These are phyloP conservation scores for Colletotrichum salicis DNA, from an alignment of 2,329 filamentous ascomycete species.

Conservation along the genomic window DNA sequence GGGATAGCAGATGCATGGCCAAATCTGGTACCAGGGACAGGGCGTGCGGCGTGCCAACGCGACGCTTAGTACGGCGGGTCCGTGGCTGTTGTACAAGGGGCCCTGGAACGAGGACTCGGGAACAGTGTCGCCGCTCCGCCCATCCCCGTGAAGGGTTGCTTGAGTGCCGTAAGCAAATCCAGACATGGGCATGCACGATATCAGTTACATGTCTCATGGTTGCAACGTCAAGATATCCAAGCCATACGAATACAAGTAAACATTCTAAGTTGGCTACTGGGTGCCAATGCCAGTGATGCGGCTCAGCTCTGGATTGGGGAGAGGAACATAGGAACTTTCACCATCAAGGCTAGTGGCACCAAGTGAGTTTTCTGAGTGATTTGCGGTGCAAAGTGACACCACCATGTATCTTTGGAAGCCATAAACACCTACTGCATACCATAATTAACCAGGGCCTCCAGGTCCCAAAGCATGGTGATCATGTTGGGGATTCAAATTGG, in stretches of 20 bases:
- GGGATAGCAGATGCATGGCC: slow-evolving; percentile 30
- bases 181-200: neutral
- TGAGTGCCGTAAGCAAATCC: slow-evolving; percentile 2
- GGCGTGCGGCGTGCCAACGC: slow-evolving; percentile 21
- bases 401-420: neutral
- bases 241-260: neutral
- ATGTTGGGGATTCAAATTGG: neutral
- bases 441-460: slow-evolving; percentile 2
- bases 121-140: slow-evolving; percentile 26
- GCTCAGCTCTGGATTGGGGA: neutral
- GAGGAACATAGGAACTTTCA: neutral
- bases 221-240: neutral
- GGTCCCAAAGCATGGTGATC: neutral
- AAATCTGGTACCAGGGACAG: slow-evolving; percentile 23
- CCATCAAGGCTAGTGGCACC: neutral
- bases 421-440: neutral
- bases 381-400: neutral
- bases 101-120: slow-evolving; percentile 26
- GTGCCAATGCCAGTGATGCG: neutral
- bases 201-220: slow-evolving; percentile 1
- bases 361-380: neutral
- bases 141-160: slow-evolving; percentile 5
- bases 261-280: neutral
- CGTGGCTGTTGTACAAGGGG: slow-evolving; percentile 22
- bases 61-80: slow-evolving; percentile 24